phyloP scores from a whole-genome alignment of 2,329 filamentous ascomycete species.

The Sarocladium strictum region DNA sequence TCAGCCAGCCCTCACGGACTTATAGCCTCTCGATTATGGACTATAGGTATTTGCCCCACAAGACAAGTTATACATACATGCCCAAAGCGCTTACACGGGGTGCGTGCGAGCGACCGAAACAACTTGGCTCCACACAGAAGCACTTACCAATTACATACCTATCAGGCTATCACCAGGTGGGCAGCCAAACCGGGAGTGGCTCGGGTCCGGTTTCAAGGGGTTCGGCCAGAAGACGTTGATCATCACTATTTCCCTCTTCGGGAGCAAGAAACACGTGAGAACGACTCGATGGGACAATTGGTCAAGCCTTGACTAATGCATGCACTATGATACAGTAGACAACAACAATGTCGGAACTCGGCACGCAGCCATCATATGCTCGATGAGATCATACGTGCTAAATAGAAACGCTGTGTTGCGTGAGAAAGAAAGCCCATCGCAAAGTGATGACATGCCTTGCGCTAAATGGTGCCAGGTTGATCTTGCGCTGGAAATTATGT shows the following conservation, averaged over 20 bases:
- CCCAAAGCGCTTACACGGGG: too few relatives aligned
- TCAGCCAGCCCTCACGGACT: neutral
- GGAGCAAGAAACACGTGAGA: neutral
- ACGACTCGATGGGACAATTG: too few relatives aligned
- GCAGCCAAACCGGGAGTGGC: neutral
- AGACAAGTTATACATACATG: too few relatives aligned
- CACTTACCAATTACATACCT: neutral
- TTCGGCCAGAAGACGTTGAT: neutral
- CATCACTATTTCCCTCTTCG: neutral
- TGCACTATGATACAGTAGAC: too few relatives aligned
- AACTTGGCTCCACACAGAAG: neutral
- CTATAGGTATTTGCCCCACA: too few relatives aligned
- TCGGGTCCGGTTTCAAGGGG: constrained; percentile 6
- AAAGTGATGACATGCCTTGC: neutral
- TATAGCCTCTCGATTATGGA: neutral
- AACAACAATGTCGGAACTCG: neutral
- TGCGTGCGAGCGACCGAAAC: neutral
- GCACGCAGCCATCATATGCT: neutral
- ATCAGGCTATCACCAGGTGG: too few relatives aligned
- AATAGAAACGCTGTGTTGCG: neutral
- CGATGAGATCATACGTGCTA: neutral
- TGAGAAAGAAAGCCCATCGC: neutral
- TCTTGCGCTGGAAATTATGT: constrained; percentile 6
- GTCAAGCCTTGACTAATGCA: too few relatives aligned
- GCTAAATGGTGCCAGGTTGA: neutral